Evolutionary conservation across 495 filamentous ascomycete genomes (phyloP).

Genomic region (Stereocaulon alpinum): DNA sequence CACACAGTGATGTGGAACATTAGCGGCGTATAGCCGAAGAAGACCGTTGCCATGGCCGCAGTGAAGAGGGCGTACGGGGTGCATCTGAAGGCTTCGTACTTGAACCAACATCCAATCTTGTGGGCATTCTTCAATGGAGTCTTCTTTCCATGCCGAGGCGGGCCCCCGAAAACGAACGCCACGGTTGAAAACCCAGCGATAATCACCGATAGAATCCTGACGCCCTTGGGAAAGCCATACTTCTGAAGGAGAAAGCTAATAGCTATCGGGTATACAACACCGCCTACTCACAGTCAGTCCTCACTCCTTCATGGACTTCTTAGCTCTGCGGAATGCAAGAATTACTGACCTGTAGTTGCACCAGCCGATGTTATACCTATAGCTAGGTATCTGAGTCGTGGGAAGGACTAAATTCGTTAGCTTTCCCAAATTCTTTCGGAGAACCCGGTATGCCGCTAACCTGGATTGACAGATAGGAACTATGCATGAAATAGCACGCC

Average conservation of each 20-base stretch:
- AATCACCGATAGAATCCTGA: constrained; percentile 25
- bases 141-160: constrained; percentile 24
- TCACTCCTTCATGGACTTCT: background rate
- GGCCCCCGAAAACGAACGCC: constrained; percentile 27
- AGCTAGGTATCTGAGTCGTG: constrained; percentile 28
- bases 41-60: constrained; percentile 28
- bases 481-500: constrained; percentile 36
- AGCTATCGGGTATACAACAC: constrained; percentile 31
- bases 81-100: constrained; percentile 28
- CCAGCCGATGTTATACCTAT: constrained; percentile 35
- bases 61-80: constrained; percentile 27
- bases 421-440: background rate
- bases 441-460: constrained; percentile 23
- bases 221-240: constrained; percentile 28
- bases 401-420: constrained; percentile 29
- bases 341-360: constrained; percentile 19
- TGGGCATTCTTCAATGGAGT: constrained; percentile 20
- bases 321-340: background rate
- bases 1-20: constrained; percentile 39
- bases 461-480: constrained; percentile 27
- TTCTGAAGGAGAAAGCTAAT: constrained; percentile 25
- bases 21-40: constrained; percentile 36
- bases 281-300: constrained; percentile 20
- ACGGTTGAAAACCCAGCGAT: constrained; percentile 24
- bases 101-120: constrained; percentile 24